Conservation (phyloP, 1,284 basidiomycete genomes). For the Ganoderma resinaceum region DNA sequence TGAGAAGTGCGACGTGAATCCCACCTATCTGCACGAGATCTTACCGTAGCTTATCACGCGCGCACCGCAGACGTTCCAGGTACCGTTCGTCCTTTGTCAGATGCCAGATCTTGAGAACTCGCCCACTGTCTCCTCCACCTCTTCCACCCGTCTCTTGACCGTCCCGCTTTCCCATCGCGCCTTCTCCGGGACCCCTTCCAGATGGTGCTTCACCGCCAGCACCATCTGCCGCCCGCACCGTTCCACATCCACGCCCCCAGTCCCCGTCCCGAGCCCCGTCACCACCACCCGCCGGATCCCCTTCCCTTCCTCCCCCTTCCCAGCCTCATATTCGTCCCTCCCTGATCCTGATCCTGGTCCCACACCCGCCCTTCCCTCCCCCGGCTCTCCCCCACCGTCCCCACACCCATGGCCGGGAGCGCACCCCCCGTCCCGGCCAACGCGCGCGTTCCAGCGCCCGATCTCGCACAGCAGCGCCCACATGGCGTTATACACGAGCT, state of each 20-base stretch:
- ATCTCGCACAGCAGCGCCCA: conserved; percentile 33
- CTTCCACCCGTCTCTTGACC: conserved; percentile 9
- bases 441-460: conserved; percentile 26
- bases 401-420: background rate
- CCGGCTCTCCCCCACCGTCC: background rate
- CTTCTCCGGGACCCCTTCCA: conserved; percentile 12
- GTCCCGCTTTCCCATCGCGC: conserved; percentile 13
- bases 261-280: conserved; percentile 37
- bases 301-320: background rate
- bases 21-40: background rate
- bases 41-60: conserved; percentile 5
- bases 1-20: background rate
- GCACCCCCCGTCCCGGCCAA: background rate
- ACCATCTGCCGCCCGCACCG: conserved; percentile 34
- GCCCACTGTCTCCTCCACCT: conserved; percentile 5
- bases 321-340: background rate
- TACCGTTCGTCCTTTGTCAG: background rate
- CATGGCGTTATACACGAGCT: conserved; percentile 34
- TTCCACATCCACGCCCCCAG: conserved; percentile 24
- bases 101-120: conserved; percentile 4
- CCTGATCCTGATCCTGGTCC: background rate
- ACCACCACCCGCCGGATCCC: conserved; percentile 33
- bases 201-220: conserved; percentile 33
- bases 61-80: background rate
- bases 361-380: background rate